Percentiles rank a stretch among this genome's conserved stretches.
phyloP scores from a whole-genome alignment of 495 filamentous ascomycete species.

The Chaetomium fimeti region DNA sequence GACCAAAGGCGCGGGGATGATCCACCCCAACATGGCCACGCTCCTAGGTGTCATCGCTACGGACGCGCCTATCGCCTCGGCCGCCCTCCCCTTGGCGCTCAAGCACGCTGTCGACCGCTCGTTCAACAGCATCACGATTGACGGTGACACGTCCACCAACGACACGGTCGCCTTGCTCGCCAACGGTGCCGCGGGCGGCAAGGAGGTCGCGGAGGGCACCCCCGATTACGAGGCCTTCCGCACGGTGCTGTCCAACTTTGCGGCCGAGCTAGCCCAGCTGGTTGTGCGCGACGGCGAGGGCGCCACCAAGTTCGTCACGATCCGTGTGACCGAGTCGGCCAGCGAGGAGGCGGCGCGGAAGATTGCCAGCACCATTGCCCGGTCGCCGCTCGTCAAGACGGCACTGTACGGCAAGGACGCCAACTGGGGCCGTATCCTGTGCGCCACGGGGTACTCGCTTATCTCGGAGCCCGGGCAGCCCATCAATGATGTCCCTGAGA shows the following conservation, averaged over 20 bases:
- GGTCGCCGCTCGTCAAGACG: constrained; percentile 93
- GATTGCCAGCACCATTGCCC: constrained; percentile 87
- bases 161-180: constrained; percentile 92
- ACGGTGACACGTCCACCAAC: constrained; percentile 96
- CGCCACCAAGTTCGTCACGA: constrained; percentile 96
- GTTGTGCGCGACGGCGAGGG: constrained; percentile 96
- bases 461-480: constrained; percentile 59
- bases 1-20: constrained; percentile 99
- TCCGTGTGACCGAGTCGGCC: constrained; percentile 73
- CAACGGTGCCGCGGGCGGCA: constrained; percentile 87
- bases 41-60: constrained; percentile 92
- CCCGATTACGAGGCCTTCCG: constrained; percentile 66
- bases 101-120: constrained; percentile 73
- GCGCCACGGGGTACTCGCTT: constrained; percentile 87
- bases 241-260: constrained; percentile 68
- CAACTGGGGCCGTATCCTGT: constrained; percentile 96
- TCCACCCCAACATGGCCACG: constrained; percentile 99
- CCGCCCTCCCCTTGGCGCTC: constrained; percentile 66
- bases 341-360: constrained; percentile 62
- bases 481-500: constrained; percentile 55
- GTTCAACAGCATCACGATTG: constrained; percentile 96
- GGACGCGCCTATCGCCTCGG: constrained; percentile 75
- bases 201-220: constrained; percentile 56
- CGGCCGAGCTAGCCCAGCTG: constrained; percentile 81
- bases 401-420: constrained; percentile 95